Evolutionary conservation across 192 early-diverging fungal species (phyloP).

Genomic region (Backusella mclennaniae): DNA sequence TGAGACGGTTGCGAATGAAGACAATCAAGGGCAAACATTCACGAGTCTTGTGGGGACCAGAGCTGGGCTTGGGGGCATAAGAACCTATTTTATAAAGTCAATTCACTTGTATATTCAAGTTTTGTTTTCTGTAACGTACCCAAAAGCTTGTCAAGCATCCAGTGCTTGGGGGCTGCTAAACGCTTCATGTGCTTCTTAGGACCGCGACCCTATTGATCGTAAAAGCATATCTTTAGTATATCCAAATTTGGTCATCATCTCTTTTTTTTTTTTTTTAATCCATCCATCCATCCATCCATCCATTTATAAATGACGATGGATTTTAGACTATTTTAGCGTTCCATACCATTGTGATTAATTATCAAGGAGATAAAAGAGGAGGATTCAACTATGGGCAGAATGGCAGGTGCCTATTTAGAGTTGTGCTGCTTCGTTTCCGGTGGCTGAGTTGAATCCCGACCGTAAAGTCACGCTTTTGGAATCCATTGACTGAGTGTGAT

Average conservation of each 20-base stretch:
- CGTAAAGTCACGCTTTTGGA: neutral
- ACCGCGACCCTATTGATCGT: slow-evolving; percentile 74
- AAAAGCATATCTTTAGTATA: neutral
- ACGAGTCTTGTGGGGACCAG: slow-evolving; percentile 99
- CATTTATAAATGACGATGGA: neutral
- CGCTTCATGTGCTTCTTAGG: slow-evolving; percentile 99
- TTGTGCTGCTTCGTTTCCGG: neutral
- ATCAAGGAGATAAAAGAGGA: slow-evolving; percentile 19
- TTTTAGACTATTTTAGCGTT: neutral
- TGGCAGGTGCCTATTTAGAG: neutral
- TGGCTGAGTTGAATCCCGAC: neutral
- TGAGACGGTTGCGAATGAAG: slow-evolving; percentile 99
- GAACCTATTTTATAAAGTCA: slow-evolving; percentile 13
- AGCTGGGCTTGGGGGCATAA: slow-evolving; percentile 88
- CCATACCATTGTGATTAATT: slow-evolving; percentile 25
- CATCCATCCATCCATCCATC: slow-evolving; percentile 26
- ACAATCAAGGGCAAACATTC: slow-evolving; percentile 98
- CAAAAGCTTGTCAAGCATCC: slow-evolving; percentile 99
- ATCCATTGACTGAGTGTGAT: neutral
- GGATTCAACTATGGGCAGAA: neutral
- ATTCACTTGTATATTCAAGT: too few relatives aligned
- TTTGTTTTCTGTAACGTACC: slow-evolving; percentile 50
- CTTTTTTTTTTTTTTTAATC: slow-evolving; percentile 4
- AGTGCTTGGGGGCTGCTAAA: slow-evolving; percentile 98
- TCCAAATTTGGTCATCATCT: neutral